Evolutionary conservation across 2,329 filamentous ascomycete genomes (phyloP), one percentile per base, ranked within the genome.

Genomic region (Apiospora pterosperma): DNA sequence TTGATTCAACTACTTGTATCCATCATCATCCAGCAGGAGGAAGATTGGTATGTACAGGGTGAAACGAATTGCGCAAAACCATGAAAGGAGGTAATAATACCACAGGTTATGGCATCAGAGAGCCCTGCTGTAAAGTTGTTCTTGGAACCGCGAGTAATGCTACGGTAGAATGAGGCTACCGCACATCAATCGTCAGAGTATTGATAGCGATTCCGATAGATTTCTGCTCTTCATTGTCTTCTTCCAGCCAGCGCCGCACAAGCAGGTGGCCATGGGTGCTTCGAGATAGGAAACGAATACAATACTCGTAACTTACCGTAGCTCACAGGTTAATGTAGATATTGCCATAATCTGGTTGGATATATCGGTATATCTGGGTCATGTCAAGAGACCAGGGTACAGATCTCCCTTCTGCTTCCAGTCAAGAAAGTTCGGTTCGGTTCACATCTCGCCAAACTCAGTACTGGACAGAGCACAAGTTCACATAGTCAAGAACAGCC

Each of bases 11-110:
- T 21, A 11, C 38, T 3, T 34, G 48, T n/a, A 11, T 55, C 11
- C 7, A 34, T n/a, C 28, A 21, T n/a, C 48, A 55, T n/a, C 11
- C 16, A 5, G 38, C 25, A 11, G 48, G 6, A 19, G 10, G 28
- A 0, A 4, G 14, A 10, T 55, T 34, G 36, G 59, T 66, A 82
- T 88, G 86, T 89, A 71, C 81, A 82, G 85, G 82, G 85, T 83
- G 82, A 87, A 88, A 89, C 85, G 86, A 88, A 84, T 82, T 78
- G 80, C 84, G 39, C 83, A 77, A 76, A 78, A 81, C 81, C 82
- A 87, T 65, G 38, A 21, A 48, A 64, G 65, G 31, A 11, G 48
- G 38, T 41, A 48, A 60, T 59, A 63, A 66, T 61, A 44, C 63
- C 44, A 68, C 69, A 67, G 73, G 73, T 76, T 76, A 70, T 65